Conservation (phyloP, 305 asterid species). For the Solanum aculeatissimum region DNA sequence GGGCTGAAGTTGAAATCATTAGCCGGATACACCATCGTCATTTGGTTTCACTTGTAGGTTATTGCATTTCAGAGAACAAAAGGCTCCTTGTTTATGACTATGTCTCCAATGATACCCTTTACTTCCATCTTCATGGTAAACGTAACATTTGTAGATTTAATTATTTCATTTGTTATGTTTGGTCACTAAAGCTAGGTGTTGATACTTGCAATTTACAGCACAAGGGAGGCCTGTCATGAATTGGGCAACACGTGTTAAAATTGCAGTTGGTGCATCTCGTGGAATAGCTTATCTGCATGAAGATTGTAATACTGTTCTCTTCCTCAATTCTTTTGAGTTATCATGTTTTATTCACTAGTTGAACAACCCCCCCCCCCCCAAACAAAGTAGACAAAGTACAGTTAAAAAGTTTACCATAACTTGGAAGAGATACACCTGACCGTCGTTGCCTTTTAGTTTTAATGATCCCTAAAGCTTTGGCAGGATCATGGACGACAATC, state of each 20-base stretch:
- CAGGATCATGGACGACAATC: not conserved
- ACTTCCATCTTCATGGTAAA: slow-evolving; percentile 95
- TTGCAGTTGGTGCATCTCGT: slow-evolving; percentile 89
- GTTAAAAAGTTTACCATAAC: not conserved
- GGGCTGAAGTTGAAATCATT: slow-evolving; percentile 86
- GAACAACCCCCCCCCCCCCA: not conserved
- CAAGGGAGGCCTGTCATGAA: slow-evolving; percentile 55
- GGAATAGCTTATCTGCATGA: slow-evolving; percentile 95
- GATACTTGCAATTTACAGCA: slow-evolving; percentile 24
- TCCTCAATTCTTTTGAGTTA: not conserved
- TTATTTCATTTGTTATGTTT: not conserved
- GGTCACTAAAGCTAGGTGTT: not conserved
- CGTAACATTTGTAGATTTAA: not conserved
- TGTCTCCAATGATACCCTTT: slow-evolving; percentile 74
- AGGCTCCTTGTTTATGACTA: slow-evolving; percentile 85
- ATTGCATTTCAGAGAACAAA: slow-evolving; percentile 67
- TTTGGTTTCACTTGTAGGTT: slow-evolving; percentile 88
- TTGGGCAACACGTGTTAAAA: slow-evolving; percentile 70
- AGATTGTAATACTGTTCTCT: slow-evolving; percentile 36
- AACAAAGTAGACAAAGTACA: not conserved
- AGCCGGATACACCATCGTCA: slow-evolving; percentile 91
- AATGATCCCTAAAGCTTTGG: not conserved
- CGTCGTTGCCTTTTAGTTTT: not conserved
- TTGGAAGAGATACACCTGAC: not conserved
- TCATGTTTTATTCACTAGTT: not conserved